Conservation (phyloP, 306 rosid species). For the Lupinus albus region DNA sequence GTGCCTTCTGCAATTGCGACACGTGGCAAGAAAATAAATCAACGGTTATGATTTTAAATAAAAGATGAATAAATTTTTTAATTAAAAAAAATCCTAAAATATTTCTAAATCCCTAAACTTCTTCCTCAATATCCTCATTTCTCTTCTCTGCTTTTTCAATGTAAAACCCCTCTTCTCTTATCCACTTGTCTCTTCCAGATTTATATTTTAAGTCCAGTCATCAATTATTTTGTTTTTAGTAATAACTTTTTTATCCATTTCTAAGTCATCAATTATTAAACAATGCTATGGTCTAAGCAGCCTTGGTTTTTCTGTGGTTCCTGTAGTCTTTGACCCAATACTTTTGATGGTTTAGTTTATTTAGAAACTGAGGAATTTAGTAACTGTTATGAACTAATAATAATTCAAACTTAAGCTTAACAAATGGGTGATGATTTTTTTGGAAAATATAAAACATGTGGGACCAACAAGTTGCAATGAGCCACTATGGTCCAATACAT, state of each 20-base stretch:
- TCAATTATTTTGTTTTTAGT: background rate
- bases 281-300: background rate
- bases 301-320: conserved; percentile 32
- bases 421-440: no score
- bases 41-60: no score
- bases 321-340: conserved; percentile 39
- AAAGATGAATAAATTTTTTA: no score
- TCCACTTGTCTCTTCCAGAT: conserved; percentile 31
- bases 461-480: conserved; percentile 28
- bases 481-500: background rate
- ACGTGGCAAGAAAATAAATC: no score
- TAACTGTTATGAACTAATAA: background rate
- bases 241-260: background rate
- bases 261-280: background rate
- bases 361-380: background rate
- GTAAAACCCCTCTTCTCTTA: no score
- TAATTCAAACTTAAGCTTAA: no score
- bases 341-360: conserved; percentile 25
- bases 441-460: no score
- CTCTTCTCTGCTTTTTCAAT: no score
- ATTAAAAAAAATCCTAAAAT: no score
- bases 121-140: no score
- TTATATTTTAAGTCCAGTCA: background rate
- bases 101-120: no score
- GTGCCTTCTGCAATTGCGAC: no score